Base-by-base conservation (phyloP, 352 stramenopile species). In the Phytophthora kernoviae region DNA sequence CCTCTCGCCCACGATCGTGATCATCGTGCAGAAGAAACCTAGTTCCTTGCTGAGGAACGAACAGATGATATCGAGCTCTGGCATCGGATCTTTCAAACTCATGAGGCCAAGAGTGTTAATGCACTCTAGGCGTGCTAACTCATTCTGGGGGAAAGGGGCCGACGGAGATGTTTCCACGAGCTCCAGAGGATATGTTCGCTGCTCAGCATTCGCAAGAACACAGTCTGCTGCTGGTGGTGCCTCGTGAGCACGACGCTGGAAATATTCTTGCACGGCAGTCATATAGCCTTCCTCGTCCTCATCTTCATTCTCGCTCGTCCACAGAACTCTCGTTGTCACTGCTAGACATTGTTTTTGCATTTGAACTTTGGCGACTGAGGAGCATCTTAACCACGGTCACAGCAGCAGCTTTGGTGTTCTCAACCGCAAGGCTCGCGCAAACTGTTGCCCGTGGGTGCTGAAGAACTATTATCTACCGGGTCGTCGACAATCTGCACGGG, bases 31-130 rank as follows among this genome's bases (percentile, higher is more conserved):
- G 37, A 84, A 77, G 54, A 80, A 84, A 2, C 66, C 68, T 5
- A 90, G 40, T 39, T 88, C 75, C 14, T 73, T 70, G 27, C 68
- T 69, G 1, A 79, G 62, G 27, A 90, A 73, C 5, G 71, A 65
- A 58, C 80, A 88, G 51, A 90, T 81, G 45, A 88, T 79, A 44
- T 79, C 72, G 18, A 87, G 61, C 58, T 89, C 79, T 0, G 39
- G 67, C 67, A 74, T 56, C 1, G 67, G 62, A 9, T 62, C 62
- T 4, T 62, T 63, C 22, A 87, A 61, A 14, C 82, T 64, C 49
- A 78, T 81, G 10, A 90, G 62, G 7, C 68, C 53, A 1, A 70
- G 55, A n/a, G 57, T n/a, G 5, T 73, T 39, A 27, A 90, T 79
- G 4, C 48, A 68, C 17, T 76, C 17, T 2, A 87, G 40, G 15